phyloP scores from a whole-genome alignment of 1,284 basidiomycete species.

The Ganoderma sinense region DNA sequence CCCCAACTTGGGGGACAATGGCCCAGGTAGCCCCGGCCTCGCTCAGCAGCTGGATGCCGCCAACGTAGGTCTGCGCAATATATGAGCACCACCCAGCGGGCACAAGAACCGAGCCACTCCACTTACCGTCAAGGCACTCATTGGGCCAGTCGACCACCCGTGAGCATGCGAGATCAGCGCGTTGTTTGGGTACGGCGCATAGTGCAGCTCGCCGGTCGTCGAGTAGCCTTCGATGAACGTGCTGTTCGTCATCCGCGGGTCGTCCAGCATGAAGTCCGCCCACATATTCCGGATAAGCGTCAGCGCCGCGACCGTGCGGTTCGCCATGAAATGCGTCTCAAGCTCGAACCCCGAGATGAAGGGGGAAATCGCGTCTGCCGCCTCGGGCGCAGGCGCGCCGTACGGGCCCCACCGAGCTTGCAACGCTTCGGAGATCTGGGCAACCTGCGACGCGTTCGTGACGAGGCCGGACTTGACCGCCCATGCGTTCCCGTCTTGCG shows the following conservation, averaged over 20 bases:
- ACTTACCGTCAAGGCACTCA: constrained; percentile 27
- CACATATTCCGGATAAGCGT: too few species aligned
- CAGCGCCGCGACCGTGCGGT: constrained; percentile 26
- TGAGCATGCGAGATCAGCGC: constrained; percentile 29
- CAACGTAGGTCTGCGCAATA: constrained; percentile 19
- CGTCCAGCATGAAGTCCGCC: too few species aligned
- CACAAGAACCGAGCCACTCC: neutral
- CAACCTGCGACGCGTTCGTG: constrained; percentile 15
- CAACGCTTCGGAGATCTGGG: constrained; percentile 21
- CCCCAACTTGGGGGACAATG: constrained; percentile 23
- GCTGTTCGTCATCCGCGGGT: too few species aligned
- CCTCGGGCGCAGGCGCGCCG: constrained; percentile 31
- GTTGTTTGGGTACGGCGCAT: constrained; percentile 28
- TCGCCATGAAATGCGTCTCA: constrained; percentile 29
- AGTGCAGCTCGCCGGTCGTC: too few species aligned
- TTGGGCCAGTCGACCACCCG: constrained; percentile 30
- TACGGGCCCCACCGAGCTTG: constrained; percentile 28
- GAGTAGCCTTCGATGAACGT: too few species aligned
- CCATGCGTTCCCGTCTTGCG: constrained; percentile 31
- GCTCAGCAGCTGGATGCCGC: constrained; percentile 28
- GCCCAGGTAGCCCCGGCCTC: constrained; percentile 26
- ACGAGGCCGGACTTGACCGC: constrained; percentile 30
- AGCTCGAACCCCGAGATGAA: constrained; percentile 31
- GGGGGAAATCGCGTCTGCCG: constrained; percentile 27
- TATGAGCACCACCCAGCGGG: neutral